These are phyloP conservation scores for Carpinus viminea DNA, from an alignment of 306 rosid genomes.

Conservation along the genomic window DNA sequence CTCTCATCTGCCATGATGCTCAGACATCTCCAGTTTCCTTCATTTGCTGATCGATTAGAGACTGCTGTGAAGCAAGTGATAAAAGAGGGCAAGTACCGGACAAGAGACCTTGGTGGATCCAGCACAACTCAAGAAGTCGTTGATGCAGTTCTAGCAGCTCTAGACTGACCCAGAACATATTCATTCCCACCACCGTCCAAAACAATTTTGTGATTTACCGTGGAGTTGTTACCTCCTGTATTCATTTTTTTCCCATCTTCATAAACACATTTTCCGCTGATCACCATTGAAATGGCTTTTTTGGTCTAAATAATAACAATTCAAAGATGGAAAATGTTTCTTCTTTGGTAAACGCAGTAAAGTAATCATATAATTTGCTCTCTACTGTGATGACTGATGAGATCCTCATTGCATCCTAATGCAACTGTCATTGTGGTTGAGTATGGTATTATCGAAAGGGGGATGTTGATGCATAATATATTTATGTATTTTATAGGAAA, in stretches of 20 bases:
- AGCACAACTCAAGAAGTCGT: constrained; percentile 85
- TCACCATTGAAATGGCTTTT: not conserved
- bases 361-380: not conserved
- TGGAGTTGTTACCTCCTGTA: constrained; percentile 3
- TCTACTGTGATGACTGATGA: not conserved
- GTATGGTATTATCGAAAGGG: not conserved
- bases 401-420: not conserved
- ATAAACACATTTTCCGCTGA: not conserved
- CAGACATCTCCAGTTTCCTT: constrained; percentile 91
- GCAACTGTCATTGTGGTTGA: not conserved
- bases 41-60: constrained; percentile 87
- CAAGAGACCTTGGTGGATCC: constrained; percentile 86
- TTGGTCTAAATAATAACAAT: not conserved
- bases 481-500: no score
- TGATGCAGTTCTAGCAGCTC: constrained; percentile 69
- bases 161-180: constrained; percentile 45
- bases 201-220: constrained; percentile 14
- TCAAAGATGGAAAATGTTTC: not conserved
- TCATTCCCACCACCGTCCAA: not conserved
- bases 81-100: constrained; percentile 61
- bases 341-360: not conserved
- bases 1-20: constrained; percentile 97
- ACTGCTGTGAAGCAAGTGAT: constrained; percentile 77
- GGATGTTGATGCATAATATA: no score
- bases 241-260: not conserved